Evolutionary conservation across 2,329 filamentous ascomycete genomes (phyloP), one percentile per base, ranked within the genome.

Genomic region (Phialocephala subalpina): DNA sequence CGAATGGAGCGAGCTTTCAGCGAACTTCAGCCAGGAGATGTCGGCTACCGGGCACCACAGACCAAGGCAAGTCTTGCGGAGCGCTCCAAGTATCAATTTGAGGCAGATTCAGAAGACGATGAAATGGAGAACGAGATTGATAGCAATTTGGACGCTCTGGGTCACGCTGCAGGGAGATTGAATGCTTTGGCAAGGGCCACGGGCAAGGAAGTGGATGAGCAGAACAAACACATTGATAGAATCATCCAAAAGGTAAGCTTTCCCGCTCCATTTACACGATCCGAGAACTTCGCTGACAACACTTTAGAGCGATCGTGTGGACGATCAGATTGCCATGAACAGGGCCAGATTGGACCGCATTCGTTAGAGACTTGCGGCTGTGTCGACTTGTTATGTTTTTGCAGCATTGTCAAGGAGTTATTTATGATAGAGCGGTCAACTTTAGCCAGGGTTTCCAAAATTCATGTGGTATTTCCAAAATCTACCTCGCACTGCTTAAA

Each of bases 281-380:
- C 38, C 29, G 9, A 56, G 42, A 16, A 20, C 14, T 22, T 20
- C 9, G 20, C 67, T 36, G 49, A 62, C 42, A n/a, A 53, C 40
- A 12, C 55, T 61, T 62, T 77, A 93, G 92, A 95, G 90, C 80
- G 93, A 97, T 77, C 86, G 84, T 73, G 92, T 97, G 72, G 92
- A 94, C 78, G 92, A 95, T 71, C 87, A 91, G 75, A 92, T 95
- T 73, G 88, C 88, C 65, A 88, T 93, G 86, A 94, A 94, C 82
- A 85, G 91, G 70, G 88, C 90, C 35, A 74, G 74, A 64, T 68
- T 77, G 64, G 75, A 76, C 58, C 74, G 75, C 12, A 76, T 77
- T 22, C 70, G 72, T 42, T 77, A 63, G 69, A 47, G 29, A 14
- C 9, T 8, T 53, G 22, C 14, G 27, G 6, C 29, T 9, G 9